Evolutionary conservation across 352 stramenopile genomes (phyloP), one percentile per base, ranked within the genome.

Genomic region (Pythium phragmiticola): DNA sequence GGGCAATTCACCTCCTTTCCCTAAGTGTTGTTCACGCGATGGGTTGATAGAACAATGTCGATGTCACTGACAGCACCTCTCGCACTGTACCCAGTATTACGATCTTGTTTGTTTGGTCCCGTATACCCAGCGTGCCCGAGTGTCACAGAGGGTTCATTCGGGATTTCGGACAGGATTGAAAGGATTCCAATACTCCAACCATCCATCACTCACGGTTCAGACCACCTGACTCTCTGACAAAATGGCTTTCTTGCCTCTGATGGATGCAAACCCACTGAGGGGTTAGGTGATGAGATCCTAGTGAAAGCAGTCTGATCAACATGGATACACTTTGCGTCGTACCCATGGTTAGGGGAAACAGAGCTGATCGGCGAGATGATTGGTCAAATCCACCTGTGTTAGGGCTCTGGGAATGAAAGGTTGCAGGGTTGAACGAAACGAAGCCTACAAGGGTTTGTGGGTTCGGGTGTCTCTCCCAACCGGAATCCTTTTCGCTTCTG

Each of bases 371-470:
- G 26, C 3, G 0, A 12, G 61, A 6, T 57, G 36, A 67, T 72
- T 72, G 58, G 65, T 46, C 28, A 8, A 63, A 50, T 47, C 16
- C 12, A 17, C 54, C 58, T 60, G 53, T 63, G 65, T 60, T 72
- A 67, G 65, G 65, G 65, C 8, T 64, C 28, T 17, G 19, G 42
- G 36, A 47, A 33, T 57, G 59, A 67, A 67, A 67, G 58, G 65
- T 67, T 67, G 58, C 58, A 66, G 65, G 59, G 58, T 72, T 66
- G 65, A 67, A 65, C 47, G 65, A 64, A 71, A 57, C 59, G 55
- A 45, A 62, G 59, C 53, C 53, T 42, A 8, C 26, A 16, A 12
- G 51, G 39, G 46, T 60, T 61, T 60, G 55, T 62, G 55, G 57
- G 61, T 68, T 47, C 50, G 48, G 60, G 60, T 61, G 60, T 62